Conservation (phyloP, 2,329 filamentous ascomycete genomes). For the Rasamsonia emersonii region DNA sequence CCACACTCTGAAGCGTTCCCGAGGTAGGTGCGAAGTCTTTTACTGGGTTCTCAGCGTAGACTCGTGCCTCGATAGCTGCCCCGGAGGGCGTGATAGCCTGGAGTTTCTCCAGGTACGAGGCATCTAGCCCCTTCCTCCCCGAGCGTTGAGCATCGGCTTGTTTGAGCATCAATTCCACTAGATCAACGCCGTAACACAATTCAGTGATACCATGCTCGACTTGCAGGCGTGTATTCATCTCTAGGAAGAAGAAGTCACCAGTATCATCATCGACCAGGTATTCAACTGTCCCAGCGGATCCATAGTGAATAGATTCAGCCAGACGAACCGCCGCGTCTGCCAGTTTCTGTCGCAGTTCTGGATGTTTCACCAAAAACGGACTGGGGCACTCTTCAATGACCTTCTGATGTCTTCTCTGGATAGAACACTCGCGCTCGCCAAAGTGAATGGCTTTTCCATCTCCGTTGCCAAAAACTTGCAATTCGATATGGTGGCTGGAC, state of each 20-base stretch:
- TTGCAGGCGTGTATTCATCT: constrained; percentile 52
- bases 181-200: constrained; percentile 45
- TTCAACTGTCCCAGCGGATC: constrained; percentile 83
- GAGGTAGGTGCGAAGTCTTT: constrained; percentile 52
- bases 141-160: constrained; percentile 45
- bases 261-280: constrained; percentile 81
- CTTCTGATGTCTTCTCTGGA: constrained; percentile 83
- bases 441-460: constrained; percentile 72
- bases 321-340: constrained; percentile 62
- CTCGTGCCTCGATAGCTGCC: constrained; percentile 44
- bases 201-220: constrained; percentile 53
- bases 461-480: constrained; percentile 81
- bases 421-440: constrained; percentile 79
- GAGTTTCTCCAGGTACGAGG: constrained; percentile 31
- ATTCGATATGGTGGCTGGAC: constrained; percentile 74
- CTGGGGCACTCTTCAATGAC: constrained; percentile 84
- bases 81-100: constrained; percentile 38
- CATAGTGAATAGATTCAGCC: constrained; percentile 53
- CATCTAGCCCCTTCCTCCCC: constrained; percentile 38
- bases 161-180: constrained; percentile 48
- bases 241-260: constrained; percentile 63
- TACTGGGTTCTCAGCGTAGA: constrained; percentile 52
- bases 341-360: constrained; percentile 55
- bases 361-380: constrained; percentile 49
- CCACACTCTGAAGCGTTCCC: constrained; percentile 49